Percentiles rank a stretch among this genome's conserved stretches.
Conservation (phyloP, 2,329 filamentous ascomycete species). For the Onygenales sp. region DNA sequence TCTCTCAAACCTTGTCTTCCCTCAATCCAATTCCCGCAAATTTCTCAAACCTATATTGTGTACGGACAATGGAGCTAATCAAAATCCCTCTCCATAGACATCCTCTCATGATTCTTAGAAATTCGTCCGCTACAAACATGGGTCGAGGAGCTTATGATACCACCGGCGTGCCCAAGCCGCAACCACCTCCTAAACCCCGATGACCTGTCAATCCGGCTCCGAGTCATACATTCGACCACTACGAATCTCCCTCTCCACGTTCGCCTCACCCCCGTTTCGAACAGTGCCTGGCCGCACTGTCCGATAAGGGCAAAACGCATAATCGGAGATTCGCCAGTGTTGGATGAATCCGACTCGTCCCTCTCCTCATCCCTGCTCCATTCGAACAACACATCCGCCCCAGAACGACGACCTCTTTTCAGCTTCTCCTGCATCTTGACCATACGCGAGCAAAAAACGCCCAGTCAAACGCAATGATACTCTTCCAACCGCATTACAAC, state of each 20-base stretch:
- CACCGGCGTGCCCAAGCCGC: constrained; percentile 42
- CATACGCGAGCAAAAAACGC: neutral
- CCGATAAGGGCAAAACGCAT: neutral
- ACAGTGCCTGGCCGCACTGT: neutral
- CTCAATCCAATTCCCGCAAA: too few relatives aligned
- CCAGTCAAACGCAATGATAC: neutral
- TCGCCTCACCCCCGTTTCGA: neutral
- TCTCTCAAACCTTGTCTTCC: neutral
- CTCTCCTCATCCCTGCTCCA: neutral
- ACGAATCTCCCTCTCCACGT: neutral
- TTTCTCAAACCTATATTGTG: too few relatives aligned
- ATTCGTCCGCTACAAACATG: constrained; percentile 37
- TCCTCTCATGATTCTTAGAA: constrained; percentile 31
- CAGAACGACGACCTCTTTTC: neutral
- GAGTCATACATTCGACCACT: constrained; percentile 2
- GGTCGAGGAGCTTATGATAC: constrained; percentile 44
- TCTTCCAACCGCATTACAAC: neutral
- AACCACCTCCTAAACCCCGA: constrained; percentile 32
- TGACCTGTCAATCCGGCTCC: constrained; percentile 9
- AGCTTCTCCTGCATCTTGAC: neutral
- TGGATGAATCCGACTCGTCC: neutral
- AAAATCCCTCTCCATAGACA: constrained; percentile 17
- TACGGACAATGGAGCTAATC: neutral
- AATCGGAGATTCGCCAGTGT: neutral
- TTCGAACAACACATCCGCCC: neutral